Evolutionary conservation across 495 filamentous ascomycete genomes (phyloP).

Genomic region (Penicillium bialowiezense): DNA sequence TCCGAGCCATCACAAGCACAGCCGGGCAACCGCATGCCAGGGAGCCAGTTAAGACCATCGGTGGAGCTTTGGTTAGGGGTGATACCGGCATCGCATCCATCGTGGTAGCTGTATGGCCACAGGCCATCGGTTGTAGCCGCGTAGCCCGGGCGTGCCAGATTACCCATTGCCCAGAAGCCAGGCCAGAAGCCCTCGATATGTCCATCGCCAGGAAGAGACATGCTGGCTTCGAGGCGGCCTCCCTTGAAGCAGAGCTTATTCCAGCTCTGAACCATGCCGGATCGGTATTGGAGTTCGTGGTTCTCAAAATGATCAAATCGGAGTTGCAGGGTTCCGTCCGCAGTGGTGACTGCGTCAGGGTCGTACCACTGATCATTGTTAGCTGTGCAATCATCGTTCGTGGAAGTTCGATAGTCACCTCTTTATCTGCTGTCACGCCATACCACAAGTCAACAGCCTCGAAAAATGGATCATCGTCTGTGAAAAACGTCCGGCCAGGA

Average conservation of each 20-base stretch:
- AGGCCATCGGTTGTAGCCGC: constrained; percentile 69
- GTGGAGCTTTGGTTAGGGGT: constrained; percentile 71
- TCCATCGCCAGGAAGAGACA: constrained; percentile 69
- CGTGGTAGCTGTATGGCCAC: constrained; percentile 76
- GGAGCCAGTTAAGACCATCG: constrained; percentile 66
- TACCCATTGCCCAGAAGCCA: constrained; percentile 80
- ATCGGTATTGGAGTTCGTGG: constrained; percentile 68
- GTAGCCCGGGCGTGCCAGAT: constrained; percentile 68
- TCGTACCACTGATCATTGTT: constrained; percentile 65
- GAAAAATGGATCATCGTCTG: constrained; percentile 70
- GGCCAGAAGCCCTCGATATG: constrained; percentile 74
- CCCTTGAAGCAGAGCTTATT: constrained; percentile 79
- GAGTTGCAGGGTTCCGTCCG: constrained; percentile 64
- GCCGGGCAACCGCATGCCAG: constrained; percentile 71
- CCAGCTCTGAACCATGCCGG: constrained; percentile 82
- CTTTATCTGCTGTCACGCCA: constrained; percentile 71
- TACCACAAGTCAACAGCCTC: constrained; percentile 77
- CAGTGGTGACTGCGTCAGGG: constrained; percentile 70
- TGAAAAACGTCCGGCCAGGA: constrained; percentile 69
- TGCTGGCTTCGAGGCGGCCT: constrained; percentile 71
- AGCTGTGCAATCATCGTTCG: too few species aligned
- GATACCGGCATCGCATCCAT: constrained; percentile 71
- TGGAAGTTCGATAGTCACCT: constrained; percentile 45
- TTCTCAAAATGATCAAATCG: constrained; percentile 66
- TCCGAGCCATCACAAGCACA: constrained; percentile 66